Base-by-base conservation (phyloP, 495 filamentous ascomycete species). In the Parathielavia hyrcaniae region DNA sequence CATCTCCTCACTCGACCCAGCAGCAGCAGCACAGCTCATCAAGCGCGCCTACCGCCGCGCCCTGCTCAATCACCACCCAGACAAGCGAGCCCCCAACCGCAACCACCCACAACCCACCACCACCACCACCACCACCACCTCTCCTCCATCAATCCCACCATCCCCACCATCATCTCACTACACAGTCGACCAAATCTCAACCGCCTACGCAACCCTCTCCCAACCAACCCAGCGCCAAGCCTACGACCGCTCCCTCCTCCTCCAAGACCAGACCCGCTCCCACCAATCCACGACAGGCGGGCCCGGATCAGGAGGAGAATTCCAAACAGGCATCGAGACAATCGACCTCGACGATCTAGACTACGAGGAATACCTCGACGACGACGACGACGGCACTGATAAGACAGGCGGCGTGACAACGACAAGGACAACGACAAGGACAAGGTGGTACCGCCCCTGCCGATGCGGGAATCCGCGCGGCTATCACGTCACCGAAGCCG, bases 41-140 rank as follows among this genome's bases (percentile, higher is more conserved):
- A 92, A 91, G 68, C 71, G 74, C 55, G 88, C 89, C 34, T 96
- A 96, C 71, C 86, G 84, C 63, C 82, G 81, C 61, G 86, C 91
- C 1, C 79, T 96, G 11, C 78, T 96, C 7, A 76, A 73, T 48
- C 76, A 95, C 71, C 91, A 95, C 69, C 91, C 91, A 0, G 91
- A 96, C 75, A 95, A 95, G 67, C 66, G 26, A 55, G n/a, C 52
- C 41, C 38, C 39, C 32, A 30, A 30, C 3, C 26, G 26, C 38
- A 32, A 57, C 23, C 49, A 16, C 47, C 26, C 38, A 20, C 50
- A 45, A 35, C 20, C 53, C 32, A 35, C 47, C 62, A 34, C 48
- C 64, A 47, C 3, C 61, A 5, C 47, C 67, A 39, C 23, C 62
- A 19, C 36, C 62, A 47, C 5, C 59, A 20, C 32, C 44, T 34